These are phyloP conservation scores for Citrus australasica DNA, from an alignment of 345 rosid species.

Conservation along the genomic window DNA sequence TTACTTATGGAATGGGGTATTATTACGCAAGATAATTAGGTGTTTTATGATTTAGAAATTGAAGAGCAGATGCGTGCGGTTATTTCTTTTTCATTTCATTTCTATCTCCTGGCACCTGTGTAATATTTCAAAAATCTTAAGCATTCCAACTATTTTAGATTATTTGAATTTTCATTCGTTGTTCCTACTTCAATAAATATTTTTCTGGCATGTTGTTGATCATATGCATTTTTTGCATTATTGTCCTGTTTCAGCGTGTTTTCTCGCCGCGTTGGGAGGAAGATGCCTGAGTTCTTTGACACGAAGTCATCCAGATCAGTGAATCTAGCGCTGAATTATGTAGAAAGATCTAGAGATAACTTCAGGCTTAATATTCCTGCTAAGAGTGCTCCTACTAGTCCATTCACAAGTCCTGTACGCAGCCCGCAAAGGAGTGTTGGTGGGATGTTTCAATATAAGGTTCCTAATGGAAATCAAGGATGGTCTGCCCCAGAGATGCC, in stretches of 20 bases:
- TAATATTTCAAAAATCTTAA: too few relatives aligned
- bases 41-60: not conserved
- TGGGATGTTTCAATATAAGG: constrained; percentile 37
- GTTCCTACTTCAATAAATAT: not conserved
- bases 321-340: constrained; percentile 24
- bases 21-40: not conserved
- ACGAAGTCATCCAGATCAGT: constrained; percentile 15
- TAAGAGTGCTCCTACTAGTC: constrained; percentile 70
- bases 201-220: not conserved
- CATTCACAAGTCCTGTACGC: constrained; percentile 49
- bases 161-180: not conserved
- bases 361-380: constrained; percentile 46
- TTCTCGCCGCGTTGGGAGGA: constrained; percentile 31
- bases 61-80: not conserved
- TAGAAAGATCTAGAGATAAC: constrained; percentile 30
- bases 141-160: not conserved
- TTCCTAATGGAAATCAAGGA: constrained; percentile 48
- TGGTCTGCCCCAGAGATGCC: constrained; percentile 94
- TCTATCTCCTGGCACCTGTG: not conserved
- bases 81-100: not conserved
- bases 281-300: constrained; percentile 34
- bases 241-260: constrained; percentile 30
- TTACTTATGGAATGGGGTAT: not conserved
- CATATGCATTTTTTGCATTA: not conserved
- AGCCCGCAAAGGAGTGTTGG: constrained; percentile 48